Percentiles rank a stretch among this genome's conserved stretches.
Conservation (phyloP, 1,284 basidiomycete genomes). For the Trametes versicolor region DNA sequence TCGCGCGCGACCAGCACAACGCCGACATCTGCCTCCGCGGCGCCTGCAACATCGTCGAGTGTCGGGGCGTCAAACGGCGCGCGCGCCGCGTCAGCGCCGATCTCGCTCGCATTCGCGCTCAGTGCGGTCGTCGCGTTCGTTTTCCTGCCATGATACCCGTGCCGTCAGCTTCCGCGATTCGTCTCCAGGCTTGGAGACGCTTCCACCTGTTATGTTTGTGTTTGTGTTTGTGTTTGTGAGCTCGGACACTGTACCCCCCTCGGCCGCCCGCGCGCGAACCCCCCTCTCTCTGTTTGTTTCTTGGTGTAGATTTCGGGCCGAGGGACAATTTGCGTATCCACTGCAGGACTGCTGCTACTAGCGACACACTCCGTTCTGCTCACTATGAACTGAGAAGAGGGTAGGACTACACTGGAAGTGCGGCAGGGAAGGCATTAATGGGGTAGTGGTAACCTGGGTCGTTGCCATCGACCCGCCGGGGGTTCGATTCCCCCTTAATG, state of each 20-base stretch:
- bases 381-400: neutral
- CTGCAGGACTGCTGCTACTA: too few species aligned
- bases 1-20: slow-evolving; percentile 12
- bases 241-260: neutral
- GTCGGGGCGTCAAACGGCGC: neutral
- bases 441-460: slow-evolving; percentile 39
- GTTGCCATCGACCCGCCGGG: slow-evolving; percentile 69
- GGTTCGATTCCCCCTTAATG: slow-evolving; percentile 85
- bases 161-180: neutral
- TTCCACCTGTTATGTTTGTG: neutral
- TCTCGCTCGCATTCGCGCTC: neutral
- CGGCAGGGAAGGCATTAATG: slow-evolving; percentile 28
- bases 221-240: neutral
- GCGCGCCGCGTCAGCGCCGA: neutral
- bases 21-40: neutral
- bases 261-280: neutral
- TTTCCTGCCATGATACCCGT: neutral
- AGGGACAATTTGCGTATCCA: neutral
- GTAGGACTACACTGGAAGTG: neutral
- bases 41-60: slow-evolving; percentile 1
- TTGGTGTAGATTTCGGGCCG: neutral
- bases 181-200: neutral
- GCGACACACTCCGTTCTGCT: neutral
- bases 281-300: neutral
- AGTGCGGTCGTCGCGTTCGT: neutral